These are phyloP conservation scores for Boletus tylopilopsis DNA, from an alignment of 768 basidiomycete genomes.

Conservation along the genomic window DNA sequence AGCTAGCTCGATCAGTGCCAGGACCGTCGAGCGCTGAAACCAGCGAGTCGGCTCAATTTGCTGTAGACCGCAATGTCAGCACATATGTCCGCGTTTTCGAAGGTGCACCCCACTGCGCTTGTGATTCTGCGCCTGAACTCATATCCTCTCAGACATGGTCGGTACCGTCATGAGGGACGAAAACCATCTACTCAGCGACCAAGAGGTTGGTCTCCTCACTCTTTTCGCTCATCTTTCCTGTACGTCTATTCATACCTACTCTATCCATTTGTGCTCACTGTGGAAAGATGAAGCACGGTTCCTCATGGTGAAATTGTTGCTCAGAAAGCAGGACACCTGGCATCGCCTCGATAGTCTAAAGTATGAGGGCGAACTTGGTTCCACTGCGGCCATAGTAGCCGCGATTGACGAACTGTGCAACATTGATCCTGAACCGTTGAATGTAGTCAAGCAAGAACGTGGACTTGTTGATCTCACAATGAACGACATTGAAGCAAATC, in stretches of 20 bases:
- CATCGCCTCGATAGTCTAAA: constrained; percentile 45
- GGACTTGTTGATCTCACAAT: constrained; percentile 37
- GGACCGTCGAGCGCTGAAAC: constrained; percentile 10
- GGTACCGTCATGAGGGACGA: constrained; percentile 48
- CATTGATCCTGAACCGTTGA: neutral
- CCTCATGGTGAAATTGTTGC: constrained; percentile 58
- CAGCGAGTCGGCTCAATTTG: constrained; percentile 1
- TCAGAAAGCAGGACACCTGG: constrained; percentile 56
- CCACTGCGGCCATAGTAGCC: constrained; percentile 30
- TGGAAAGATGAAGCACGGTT: constrained; percentile 52
- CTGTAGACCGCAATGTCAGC: constrained; percentile 14
- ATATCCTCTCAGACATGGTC: constrained; percentile 49
- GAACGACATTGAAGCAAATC: constrained; percentile 20
- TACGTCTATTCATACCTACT: constrained; percentile 30
- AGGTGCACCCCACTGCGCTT: constrained; percentile 15
- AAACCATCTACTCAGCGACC: constrained; percentile 44
- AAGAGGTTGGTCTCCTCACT: constrained; percentile 44
- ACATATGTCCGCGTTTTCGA: constrained; percentile 30
- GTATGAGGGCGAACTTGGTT: constrained; percentile 42
- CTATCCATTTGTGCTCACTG: constrained; percentile 5
- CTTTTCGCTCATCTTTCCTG: constrained; percentile 46
- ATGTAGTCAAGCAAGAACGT: constrained; percentile 13
- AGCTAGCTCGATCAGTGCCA: constrained; percentile 7
- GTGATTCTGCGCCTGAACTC: neutral
- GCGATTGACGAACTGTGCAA: constrained; percentile 46